phyloP scores from a whole-genome alignment of 2,329 filamentous ascomycete genomes.

The Cytospora chrysosperma region DNA sequence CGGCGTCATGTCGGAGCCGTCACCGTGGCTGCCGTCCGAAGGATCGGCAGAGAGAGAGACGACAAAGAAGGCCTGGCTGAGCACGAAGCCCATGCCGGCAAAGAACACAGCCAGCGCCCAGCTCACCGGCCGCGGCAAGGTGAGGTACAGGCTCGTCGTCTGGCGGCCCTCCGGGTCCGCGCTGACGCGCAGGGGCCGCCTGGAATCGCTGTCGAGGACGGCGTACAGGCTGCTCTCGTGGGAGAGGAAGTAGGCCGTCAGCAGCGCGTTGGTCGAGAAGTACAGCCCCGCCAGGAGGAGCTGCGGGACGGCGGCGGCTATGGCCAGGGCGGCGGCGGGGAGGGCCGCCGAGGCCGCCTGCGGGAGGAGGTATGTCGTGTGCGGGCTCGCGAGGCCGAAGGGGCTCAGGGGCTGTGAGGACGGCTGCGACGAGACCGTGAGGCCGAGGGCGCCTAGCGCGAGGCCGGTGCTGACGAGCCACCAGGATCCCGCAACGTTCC shows the following conservation, averaged over 20 bases:
- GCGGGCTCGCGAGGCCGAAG: constrained; percentile 40
- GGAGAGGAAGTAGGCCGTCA: constrained; percentile 49
- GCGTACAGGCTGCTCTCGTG: constrained; percentile 50
- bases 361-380: constrained; percentile 35
- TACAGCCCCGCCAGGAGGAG: constrained; percentile 49
- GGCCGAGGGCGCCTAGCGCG: constrained; percentile 39
- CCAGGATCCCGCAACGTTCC: constrained; percentile 40
- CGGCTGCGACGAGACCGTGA: constrained; percentile 29
- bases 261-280: constrained; percentile 45
- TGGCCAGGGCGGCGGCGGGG: constrained; percentile 29
- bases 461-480: constrained; percentile 42
- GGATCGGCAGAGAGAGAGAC: constrained; percentile 25
- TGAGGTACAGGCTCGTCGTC: constrained; percentile 48
- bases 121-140: constrained; percentile 47
- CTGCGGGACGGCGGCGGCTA: constrained; percentile 49
- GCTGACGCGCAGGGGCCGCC: constrained; percentile 44
- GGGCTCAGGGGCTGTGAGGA: constrained; percentile 31
- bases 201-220: not conserved
- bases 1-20: constrained; percentile 15
- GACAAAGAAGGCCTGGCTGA: constrained; percentile 46
- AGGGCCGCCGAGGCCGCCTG: constrained; percentile 29
- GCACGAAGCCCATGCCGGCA: constrained; percentile 43
- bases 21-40: constrained; percentile 6
- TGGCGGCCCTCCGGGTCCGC: constrained; percentile 44
- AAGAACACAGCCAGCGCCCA: constrained; percentile 46